Percentiles rank a stretch among this genome's conserved stretches.
These are phyloP conservation scores for Ramalina peruviana DNA, from an alignment of 495 filamentous ascomycete species.

Conservation along the genomic window DNA sequence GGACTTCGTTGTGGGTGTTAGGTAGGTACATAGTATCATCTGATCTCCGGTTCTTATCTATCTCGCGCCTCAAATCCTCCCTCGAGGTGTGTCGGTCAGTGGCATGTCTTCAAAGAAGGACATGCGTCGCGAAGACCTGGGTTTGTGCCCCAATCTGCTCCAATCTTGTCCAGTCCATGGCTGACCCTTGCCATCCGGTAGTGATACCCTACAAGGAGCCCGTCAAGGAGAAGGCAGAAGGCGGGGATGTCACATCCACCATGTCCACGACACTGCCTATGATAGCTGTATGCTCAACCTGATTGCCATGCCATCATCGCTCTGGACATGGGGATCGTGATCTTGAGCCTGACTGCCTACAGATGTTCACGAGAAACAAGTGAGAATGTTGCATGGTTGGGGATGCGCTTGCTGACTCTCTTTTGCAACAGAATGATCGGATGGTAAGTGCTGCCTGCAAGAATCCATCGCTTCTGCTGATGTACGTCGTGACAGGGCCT, in stretches of 20 bases:
- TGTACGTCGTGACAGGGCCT: conserved; percentile 41
- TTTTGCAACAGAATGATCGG: conserved; percentile 46
- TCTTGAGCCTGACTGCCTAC: not conserved
- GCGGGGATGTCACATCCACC: conserved; percentile 22
- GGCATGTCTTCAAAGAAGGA: conserved; percentile 67
- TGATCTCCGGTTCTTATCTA: no score
- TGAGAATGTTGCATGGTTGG: conserved; percentile 27
- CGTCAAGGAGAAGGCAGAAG: conserved; percentile 37
- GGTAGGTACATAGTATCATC: conserved; percentile 1
- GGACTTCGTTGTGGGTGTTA: conserved; percentile 1
- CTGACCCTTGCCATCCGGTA: conserved; percentile 15
- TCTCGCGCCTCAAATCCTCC: no score
- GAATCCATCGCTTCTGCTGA: not conserved
- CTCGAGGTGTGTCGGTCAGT: not conserved
- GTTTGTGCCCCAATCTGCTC: conserved; percentile 27
- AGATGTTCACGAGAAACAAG: conserved; percentile 85
- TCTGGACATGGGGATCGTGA: not conserved
- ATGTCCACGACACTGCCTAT: conserved; percentile 71
- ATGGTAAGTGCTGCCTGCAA: conserved; percentile 41
- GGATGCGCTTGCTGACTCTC: not conserved
- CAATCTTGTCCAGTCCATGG: not conserved
- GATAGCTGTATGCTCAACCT: conserved; percentile 52
- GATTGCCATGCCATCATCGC: not conserved
- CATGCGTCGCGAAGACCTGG: conserved; percentile 71
- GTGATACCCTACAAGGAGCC: conserved; percentile 52